Base-by-base conservation (phyloP, 441 rosid genomes). In the Macaranga tanarius region DNA sequence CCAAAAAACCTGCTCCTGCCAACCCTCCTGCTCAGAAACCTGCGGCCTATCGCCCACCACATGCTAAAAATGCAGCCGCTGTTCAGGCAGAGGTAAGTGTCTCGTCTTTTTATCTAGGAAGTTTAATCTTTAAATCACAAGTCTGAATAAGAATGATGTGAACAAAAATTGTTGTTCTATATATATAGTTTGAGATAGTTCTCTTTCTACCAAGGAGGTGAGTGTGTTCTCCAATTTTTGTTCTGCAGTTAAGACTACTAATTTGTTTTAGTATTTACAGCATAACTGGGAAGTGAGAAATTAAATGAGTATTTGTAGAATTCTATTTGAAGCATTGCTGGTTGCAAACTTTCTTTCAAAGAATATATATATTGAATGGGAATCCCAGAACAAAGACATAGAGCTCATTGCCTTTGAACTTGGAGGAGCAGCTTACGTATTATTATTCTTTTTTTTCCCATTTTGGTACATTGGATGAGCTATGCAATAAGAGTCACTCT, bases 21-120 rank as follows among this genome's bases (percentile, higher is more conserved):
- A 85, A 67, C 70, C 84, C 86, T 76, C 76, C 85, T 40, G 75
- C 80, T 28, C 84, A 84, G 67, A 93, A 89, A 87, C 95, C 97
- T n/a, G 90, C 91, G 62, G 97, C 94, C 60, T 92, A 94, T 85
- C 93, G 92, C 51, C 97, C 99, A 63, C 99, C 97, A 0, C 94
- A 92, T 79, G 96, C 99, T 52, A 94, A 90, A 79, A 77, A 79
- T 16, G 91, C 97, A 65, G 99, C 91, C 3, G 87, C 88, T 31
- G 65, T 88, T 77, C 95, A 88, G 82, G 92, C 97, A 22, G 89
- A 92, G 99, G 99, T 94, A 59, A 19, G 47, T 74, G 63, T 73
- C 58, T 57, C 50, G 5, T 66, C 2, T 28, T 47, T 69, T 51
- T 22, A 10, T 1, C 2, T 48, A 5, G 58, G 47, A 56, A 34